Evolutionary conservation across 139 green algal species (phyloP), one percentile per base, ranked within the genome.

Genomic region (Eudorina sp.): DNA sequence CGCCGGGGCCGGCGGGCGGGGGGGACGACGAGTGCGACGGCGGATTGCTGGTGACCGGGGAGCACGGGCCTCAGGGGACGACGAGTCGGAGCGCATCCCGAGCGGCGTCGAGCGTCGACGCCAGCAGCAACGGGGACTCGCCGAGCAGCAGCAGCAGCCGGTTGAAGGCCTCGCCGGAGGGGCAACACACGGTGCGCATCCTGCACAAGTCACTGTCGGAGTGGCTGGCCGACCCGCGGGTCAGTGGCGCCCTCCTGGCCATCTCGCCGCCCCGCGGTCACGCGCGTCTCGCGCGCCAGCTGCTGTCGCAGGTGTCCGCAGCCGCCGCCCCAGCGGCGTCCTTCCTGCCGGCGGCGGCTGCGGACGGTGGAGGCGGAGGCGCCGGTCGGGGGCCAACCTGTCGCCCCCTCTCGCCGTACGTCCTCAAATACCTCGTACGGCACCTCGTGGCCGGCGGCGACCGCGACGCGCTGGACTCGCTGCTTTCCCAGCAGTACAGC

Each of bases 151-250:
- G n/a, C n/a, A n/a, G n/a, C n/a, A n/a, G n/a, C n/a, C n/a, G n/a
- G n/a, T n/a, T n/a, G n/a, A n/a, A n/a, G n/a, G 21, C 62, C 2
- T 72, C 62, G 62, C 62, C 62, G 62, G 66, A 75, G 74, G 62
- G 60, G 11, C 74, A 77, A 29, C 86, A 90, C 60, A 80, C 55
- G 23, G 66, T 77, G 14, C 85, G 85, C 77, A 62, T 62, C 11
- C 40, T 87, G 62, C 86, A 90, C 86, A 87, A 86, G 76, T 84
- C 64, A 8, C 77, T 90, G 23, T 41, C 45, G 21, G 88, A 88
- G 79, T 91, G 79, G 79, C 79, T 91, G 41, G 48, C 74, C 3
- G 78, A 90, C 62, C 40, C 75, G 8, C 36, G 34, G 18, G 48
- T 53, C 53, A 62, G 41, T 31, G 81, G 62, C 29, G 58, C 58